These are phyloP conservation scores for Pichia sp. DNA, from an alignment of 1,139 yeast species.

Conservation along the genomic window DNA sequence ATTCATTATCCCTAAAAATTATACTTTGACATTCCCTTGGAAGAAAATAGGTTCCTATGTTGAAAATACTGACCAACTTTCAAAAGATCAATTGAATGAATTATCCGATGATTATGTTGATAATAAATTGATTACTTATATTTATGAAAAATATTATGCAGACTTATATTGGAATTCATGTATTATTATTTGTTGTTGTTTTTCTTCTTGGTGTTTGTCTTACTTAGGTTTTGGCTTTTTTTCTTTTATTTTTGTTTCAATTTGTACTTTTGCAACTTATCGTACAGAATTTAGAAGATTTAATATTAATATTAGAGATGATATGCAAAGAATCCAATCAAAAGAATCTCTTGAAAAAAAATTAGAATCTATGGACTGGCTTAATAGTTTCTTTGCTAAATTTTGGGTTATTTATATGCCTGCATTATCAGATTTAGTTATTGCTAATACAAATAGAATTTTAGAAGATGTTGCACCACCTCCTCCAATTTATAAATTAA, in stretches of 20 bases:
- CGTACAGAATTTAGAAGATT: constrained; percentile 67
- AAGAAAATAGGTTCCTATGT: constrained; percentile 36
- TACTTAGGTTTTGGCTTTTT: constrained; percentile 51
- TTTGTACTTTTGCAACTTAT: constrained; percentile 61
- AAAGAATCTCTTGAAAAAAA: constrained; percentile 55
- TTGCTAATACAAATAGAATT: constrained; percentile 57
- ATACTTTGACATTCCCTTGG: constrained; percentile 34
- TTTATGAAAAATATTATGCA: constrained; percentile 59
- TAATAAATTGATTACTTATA: constrained; percentile 44
- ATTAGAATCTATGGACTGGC: constrained; percentile 73
- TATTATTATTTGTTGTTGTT: constrained; percentile 61
- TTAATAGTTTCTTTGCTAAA: constrained; percentile 66
- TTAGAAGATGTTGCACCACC: constrained; percentile 74
- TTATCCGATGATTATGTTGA: constrained; percentile 15
- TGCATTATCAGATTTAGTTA: constrained; percentile 69
- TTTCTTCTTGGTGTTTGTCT: constrained; percentile 61
- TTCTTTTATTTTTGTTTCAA: constrained; percentile 50
- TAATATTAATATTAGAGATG: constrained; percentile 66
- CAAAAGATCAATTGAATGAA: constrained; percentile 15
- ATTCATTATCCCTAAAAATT: constrained; percentile 16
- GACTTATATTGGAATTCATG: constrained; percentile 71
- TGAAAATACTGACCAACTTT: constrained; percentile 20
- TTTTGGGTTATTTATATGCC: constrained; percentile 89
- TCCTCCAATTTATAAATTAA: constrained; percentile 66
- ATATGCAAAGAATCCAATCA: constrained; percentile 56